These are phyloP conservation scores for Striga hermonthica DNA, from an alignment of 305 asterid species.

Conservation along the genomic window DNA sequence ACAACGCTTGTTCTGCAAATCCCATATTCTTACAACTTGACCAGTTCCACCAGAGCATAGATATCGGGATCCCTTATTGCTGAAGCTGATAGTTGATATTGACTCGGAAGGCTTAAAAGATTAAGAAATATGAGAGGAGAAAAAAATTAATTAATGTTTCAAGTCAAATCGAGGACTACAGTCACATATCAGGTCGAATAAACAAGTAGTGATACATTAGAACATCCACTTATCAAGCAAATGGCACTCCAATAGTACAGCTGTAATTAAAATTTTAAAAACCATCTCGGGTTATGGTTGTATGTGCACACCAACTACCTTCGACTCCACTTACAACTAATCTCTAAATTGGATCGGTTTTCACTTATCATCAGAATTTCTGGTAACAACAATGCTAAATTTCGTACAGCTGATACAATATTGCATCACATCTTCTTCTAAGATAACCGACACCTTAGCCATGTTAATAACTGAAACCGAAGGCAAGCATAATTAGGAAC, in stretches of 20 bases:
- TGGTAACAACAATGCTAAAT: background rate
- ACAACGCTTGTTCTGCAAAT: constrained; percentile 89
- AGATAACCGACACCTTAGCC: constrained; percentile 12
- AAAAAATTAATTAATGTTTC: constrained; percentile 26
- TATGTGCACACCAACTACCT: background rate
- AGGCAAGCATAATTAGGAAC: constrained; percentile 2
- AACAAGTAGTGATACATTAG: constrained; percentile 3
- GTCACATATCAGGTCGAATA: constrained; percentile 19
- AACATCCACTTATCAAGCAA: constrained; percentile 10
- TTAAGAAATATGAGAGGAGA: constrained; percentile 22
- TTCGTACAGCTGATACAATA: background rate
- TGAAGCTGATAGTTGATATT: constrained; percentile 82
- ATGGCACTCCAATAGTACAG: background rate
- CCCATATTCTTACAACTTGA: constrained; percentile 96
- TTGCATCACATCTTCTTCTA: constrained; percentile 10
- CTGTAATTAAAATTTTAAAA: background rate
- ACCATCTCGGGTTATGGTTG: background rate
- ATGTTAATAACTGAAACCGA: no score
- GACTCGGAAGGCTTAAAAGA: constrained; percentile 59
- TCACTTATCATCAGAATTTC: constrained; percentile 4
- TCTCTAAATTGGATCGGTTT: constrained; percentile 5
- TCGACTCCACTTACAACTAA: constrained; percentile 9
- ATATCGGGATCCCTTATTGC: constrained; percentile 91
- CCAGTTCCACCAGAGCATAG: constrained; percentile 96
- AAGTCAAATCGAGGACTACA: constrained; percentile 12